Evolutionary conservation across 352 stramenopile species (phyloP).

Genomic region (Globisporangium cystogenes): DNA sequence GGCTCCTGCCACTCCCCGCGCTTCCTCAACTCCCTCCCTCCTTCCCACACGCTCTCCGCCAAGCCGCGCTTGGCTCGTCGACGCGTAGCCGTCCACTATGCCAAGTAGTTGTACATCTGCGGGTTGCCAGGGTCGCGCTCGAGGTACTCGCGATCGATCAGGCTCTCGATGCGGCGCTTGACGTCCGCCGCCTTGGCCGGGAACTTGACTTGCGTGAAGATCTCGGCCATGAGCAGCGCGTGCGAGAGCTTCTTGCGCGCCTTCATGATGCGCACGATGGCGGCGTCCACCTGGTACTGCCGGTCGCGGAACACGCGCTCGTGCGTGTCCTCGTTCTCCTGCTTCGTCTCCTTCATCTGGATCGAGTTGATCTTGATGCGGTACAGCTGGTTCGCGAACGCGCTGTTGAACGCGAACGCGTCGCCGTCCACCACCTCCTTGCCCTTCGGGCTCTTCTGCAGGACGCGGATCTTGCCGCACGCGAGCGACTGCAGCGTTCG

Average conservation of each 20-base stretch:
- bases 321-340: constrained; percentile 92
- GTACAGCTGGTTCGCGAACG: constrained; percentile 84
- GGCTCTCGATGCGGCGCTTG: constrained; percentile 86
- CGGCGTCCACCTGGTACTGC: constrained; percentile 93
- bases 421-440: constrained; percentile 85
- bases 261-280: constrained; percentile 99
- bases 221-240: constrained; percentile 94
- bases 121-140: constrained; percentile 75
- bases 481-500: constrained; percentile 88
- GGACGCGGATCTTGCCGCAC: constrained; percentile 86
- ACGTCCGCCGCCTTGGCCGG: constrained; percentile 76
- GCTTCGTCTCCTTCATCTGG: constrained; percentile 92
- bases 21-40: not conserved
- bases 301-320: constrained; percentile 92
- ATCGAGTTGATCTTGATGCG: constrained; percentile 95
- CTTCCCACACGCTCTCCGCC: not conserved
- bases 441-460: constrained; percentile 84
- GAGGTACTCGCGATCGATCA: constrained; percentile 89
- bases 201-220: constrained; percentile 93
- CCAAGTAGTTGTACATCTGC: constrained; percentile 87
- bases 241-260: constrained; percentile 94
- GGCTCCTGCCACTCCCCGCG: not conserved
- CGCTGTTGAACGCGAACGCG: constrained; percentile 81
- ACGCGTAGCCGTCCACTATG: constrained; percentile 18
- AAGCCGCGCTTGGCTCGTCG: not conserved